Evolutionary conservation across 2,329 filamentous ascomycete species (phyloP).

Genomic region (Pseudocercospora crystallina): DNA sequence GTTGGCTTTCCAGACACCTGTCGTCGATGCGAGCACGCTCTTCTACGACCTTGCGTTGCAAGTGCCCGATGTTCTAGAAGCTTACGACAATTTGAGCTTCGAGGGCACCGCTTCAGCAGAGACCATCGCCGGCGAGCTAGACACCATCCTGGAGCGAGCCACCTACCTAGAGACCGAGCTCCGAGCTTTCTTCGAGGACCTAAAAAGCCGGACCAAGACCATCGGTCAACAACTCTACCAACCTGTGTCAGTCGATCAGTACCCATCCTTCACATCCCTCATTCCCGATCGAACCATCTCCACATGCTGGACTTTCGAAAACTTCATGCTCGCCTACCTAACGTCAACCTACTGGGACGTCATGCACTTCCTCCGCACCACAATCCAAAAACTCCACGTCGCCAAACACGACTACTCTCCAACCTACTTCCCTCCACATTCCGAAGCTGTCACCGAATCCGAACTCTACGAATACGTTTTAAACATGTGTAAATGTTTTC

Average conservation of each 20-base stretch:
- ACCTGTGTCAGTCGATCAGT: conserved; percentile 25
- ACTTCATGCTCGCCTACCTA: conserved; percentile 33
- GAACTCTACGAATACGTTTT: conserved; percentile 29
- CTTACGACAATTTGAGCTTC: conserved; percentile 25
- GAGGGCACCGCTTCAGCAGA: not conserved
- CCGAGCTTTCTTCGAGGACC: conserved; percentile 26
- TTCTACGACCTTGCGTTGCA: conserved; percentile 34
- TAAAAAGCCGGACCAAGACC: conserved; percentile 14
- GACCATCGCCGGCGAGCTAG: conserved; percentile 12
- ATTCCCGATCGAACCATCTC: conserved; percentile 28
- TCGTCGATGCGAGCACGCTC: conserved; percentile 24
- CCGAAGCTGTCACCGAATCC: conserved; percentile 23
- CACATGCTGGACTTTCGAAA: conserved; percentile 29
- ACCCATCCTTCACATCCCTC: conserved; percentile 25
- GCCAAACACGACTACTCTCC: conserved; percentile 18
- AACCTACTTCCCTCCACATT: conserved; percentile 22
- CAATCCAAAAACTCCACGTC: conserved; percentile 25
- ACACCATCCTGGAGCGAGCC: conserved; percentile 24
- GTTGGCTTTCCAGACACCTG: conserved; percentile 25
- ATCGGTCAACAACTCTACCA: conserved; percentile 15
- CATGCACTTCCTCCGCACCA: conserved; percentile 30
- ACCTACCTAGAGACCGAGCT: conserved; percentile 23
- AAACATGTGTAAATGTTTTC: conserved; percentile 30
- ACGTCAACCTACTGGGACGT: conserved; percentile 33
- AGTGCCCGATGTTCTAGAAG: conserved; percentile 30